Percentiles rank a stretch among this genome's conserved stretches.
Evolutionary conservation across 176 grass and related monocot species (phyloP).

Genomic region (Lolium rigidum): DNA sequence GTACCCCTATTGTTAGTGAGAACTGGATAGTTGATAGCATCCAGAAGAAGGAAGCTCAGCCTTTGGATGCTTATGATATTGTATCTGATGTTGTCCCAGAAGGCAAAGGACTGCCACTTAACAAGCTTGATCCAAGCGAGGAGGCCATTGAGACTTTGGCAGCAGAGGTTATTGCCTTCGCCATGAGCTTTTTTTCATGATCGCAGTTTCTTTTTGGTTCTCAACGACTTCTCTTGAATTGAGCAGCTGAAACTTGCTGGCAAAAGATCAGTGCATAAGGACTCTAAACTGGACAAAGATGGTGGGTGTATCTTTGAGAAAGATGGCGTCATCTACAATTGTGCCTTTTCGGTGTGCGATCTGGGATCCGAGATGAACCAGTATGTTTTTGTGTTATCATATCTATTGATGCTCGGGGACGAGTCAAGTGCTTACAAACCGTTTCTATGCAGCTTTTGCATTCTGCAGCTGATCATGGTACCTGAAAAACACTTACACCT

Average conservation of each 20-base stretch:
- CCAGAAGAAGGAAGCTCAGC: constrained; percentile 59
- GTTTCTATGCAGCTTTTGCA: constrained; percentile 54
- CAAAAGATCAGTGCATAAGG: constrained; percentile 67
- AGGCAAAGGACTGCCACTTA: constrained; percentile 64
- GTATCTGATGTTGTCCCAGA: constrained; percentile 67
- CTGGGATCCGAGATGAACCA: constrained; percentile 54
- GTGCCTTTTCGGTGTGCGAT: constrained; percentile 71
- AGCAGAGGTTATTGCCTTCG: constrained; percentile 54
- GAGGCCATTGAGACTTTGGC: constrained; percentile 66
- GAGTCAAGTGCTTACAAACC: background rate
- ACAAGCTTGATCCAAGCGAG: constrained; percentile 68
- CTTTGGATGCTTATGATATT: constrained; percentile 80
- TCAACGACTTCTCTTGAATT: constrained; percentile 24
- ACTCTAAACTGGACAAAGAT: constrained; percentile 69
- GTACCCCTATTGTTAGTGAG: constrained; percentile 79
- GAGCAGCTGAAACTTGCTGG: constrained; percentile 79
- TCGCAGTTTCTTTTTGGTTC: background rate
- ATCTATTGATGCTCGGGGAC: background rate
- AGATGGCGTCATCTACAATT: constrained; percentile 84
- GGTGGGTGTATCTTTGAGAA: constrained; percentile 72
- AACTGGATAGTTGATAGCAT: constrained; percentile 91
- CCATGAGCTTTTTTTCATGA: background rate
- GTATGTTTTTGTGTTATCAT: constrained; percentile 48
- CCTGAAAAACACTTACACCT: constrained; percentile 74
- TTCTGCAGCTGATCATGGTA: constrained; percentile 75